A percentile compares a stretch with the other conserved stretches of the same genome.
phyloP scores from a whole-genome alignment of 2,329 filamentous ascomycete species.

The Xylaria sp. region DNA sequence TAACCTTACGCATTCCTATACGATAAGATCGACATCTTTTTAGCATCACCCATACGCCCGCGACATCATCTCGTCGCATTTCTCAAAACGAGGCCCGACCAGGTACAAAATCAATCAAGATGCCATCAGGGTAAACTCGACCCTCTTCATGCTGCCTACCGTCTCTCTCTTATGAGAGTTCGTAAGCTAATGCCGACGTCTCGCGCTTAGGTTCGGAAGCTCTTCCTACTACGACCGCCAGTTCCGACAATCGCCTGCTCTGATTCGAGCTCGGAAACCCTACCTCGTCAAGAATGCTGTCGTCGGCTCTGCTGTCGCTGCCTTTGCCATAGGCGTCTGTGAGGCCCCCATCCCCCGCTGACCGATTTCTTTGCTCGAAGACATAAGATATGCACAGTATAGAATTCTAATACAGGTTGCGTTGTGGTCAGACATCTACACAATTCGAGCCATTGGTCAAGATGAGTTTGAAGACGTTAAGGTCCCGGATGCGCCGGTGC shows the following conservation, averaged over 20 bases:
- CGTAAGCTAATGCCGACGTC: constrained; percentile 13
- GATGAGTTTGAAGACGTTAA: constrained; percentile 97
- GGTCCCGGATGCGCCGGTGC: constrained; percentile 76
- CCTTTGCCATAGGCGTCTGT: constrained; percentile 89
- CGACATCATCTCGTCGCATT: constrained; percentile 11
- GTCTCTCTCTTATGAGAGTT: not conserved
- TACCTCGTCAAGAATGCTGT: constrained; percentile 91
- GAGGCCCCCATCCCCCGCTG: constrained; percentile 51
- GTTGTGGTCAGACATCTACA: constrained; percentile 62
- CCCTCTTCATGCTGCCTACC: no score
- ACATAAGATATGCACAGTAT: constrained; percentile 1
- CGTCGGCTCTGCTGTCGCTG: constrained; percentile 79
- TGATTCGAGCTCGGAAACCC: constrained; percentile 90
- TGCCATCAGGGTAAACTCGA: constrained; percentile 44
- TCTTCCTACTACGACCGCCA: constrained; percentile 90
- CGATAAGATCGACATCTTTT: not conserved
- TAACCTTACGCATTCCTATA: not conserved
- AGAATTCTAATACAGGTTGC: constrained; percentile 18
- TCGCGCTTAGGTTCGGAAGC: constrained; percentile 54
- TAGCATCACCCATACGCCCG: not conserved
- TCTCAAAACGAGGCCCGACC: constrained; percentile 28
- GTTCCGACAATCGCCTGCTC: constrained; percentile 84
- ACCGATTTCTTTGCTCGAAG: not conserved
- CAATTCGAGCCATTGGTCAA: constrained; percentile 86
- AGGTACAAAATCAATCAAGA: constrained; percentile 36